Evolutionary conservation across 805 yeast species (phyloP), one percentile per base, ranked within the genome.

Genomic region (Saccharomycopsis selenospora): DNA sequence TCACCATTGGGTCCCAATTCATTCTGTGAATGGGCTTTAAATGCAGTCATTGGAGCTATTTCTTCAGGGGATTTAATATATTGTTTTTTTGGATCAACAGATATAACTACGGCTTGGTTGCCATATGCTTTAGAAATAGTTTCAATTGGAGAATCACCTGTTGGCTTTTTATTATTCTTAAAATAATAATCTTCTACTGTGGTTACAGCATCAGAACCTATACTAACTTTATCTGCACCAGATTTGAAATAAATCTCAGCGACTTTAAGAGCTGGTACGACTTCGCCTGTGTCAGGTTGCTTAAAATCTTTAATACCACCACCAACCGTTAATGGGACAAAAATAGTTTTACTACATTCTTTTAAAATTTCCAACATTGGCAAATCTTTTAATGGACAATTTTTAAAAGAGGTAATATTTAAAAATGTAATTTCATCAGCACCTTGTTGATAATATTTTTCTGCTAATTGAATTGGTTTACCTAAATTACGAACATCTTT

Each of bases 151-250:
- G 95, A 74, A 2, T 68, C 72, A 0, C 99, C 99, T 41, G 76
- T 73, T 42, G 82, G 79, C 28, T 61, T 64, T 23, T 68, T 65
- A 38, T 82, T 83, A 43, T 70, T 70, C 0, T 71, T 75, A 20
- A 33, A 33, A 64, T 84, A 85, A 65, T 70, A 93, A 33, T 77
- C 70, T 62, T 89, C 96, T 3, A 98, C 98, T 27, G 95, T 95
- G 44, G 67, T 64, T 1, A 93, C 99, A 0, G 99, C 95, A 67
- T 93, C 99, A 6, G 95, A 78, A n/a, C 99, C 99, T 61, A 93
- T 93, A 42, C 96, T 86, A 4, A 93, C 95, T 63, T 93, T 93
- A 66, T 93, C 99, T 13, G 99, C 99, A 53, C 99, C 99, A 0
- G 98, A 86, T 53, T 88, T 75, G 73, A 93, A 93, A 63, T 93